Conservation (phyloP, 225 moss, liverwort and hornwort genomes). For the Sphagnum contortum region DNA sequence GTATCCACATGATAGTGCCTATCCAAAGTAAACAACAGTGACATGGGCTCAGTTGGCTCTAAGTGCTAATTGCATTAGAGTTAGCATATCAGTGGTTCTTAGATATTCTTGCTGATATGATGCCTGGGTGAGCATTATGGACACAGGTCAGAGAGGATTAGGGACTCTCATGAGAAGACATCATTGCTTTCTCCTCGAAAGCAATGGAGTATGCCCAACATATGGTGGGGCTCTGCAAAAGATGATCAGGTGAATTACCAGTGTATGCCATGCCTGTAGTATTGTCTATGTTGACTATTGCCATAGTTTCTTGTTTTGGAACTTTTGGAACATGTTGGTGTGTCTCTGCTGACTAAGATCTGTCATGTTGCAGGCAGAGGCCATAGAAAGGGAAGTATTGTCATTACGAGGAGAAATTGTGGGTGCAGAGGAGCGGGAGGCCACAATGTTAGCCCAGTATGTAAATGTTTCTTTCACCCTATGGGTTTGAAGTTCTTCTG, state of each 20-base stretch:
- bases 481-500: not conserved
- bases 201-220: slow-evolving; percentile 79
- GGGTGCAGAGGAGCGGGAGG: slow-evolving; percentile 88
- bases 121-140: too few species aligned
- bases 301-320: too few species aligned
- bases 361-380: slow-evolving; percentile 50
- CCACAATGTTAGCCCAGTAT: slow-evolving; percentile 78
- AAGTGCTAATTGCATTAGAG: too few species aligned
- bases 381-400: slow-evolving; percentile 84
- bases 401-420: slow-evolving; percentile 91
- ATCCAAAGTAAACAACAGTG: too few species aligned
- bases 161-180: slow-evolving; percentile 48
- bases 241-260: slow-evolving; percentile 77
- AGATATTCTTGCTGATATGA: too few species aligned
- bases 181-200: slow-evolving; percentile 79
- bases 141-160: slow-evolving; percentile 12
- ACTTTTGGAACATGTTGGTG: too few species aligned
- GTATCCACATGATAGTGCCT: too few species aligned
- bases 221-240: slow-evolving; percentile 72
- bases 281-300: not conserved
- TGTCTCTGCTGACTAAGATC: too few species aligned
- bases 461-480: slow-evolving; percentile 9
- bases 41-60: too few species aligned
- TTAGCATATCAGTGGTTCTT: too few species aligned
- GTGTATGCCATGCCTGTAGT: not conserved